Percentiles rank a stretch among this genome's conserved stretches.
Evolutionary conservation across 306 rosid species (phyloP).

Genomic region (Gillenia trifoliata): DNA sequence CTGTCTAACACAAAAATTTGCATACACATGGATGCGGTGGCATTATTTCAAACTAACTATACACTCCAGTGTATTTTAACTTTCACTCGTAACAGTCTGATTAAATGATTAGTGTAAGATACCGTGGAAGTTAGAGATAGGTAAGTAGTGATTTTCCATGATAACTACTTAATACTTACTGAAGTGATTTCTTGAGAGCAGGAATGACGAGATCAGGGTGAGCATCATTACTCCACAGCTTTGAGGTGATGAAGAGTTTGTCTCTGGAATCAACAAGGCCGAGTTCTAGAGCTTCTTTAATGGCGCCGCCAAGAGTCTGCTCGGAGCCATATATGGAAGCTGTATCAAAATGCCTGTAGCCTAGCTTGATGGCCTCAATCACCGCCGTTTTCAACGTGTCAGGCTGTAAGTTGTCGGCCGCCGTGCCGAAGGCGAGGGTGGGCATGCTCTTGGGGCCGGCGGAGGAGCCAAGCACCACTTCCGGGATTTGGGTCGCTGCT

Average conservation of each 20-base stretch:
- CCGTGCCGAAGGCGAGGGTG: not conserved
- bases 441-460: not conserved
- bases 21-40: not conserved
- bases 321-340: slow-evolving; percentile 18
- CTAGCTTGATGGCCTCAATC: slow-evolving; percentile 21
- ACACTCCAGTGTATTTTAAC: not conserved
- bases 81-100: not conserved
- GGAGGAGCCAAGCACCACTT: slow-evolving; percentile 1
- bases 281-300: slow-evolving; percentile 16
- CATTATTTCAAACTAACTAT: not conserved
- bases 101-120: too few species aligned
- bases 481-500: not conserved
- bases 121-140: too few species aligned
- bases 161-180: not conserved
- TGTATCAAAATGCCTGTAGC: slow-evolving; percentile 29
- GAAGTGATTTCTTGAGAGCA: slow-evolving; percentile 19
- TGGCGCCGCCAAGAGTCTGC: slow-evolving; percentile 22
- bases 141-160: not conserved
- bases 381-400: not conserved
- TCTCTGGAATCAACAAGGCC: slow-evolving; percentile 17
- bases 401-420: not conserved
- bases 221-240: slow-evolving; percentile 20
- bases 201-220: slow-evolving; percentile 20
- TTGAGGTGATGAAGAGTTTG: slow-evolving; percentile 22
- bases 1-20: not conserved